Conservation (phyloP, 2,329 filamentous ascomycete species). For the Calonectria pseudoreteaudii region DNA sequence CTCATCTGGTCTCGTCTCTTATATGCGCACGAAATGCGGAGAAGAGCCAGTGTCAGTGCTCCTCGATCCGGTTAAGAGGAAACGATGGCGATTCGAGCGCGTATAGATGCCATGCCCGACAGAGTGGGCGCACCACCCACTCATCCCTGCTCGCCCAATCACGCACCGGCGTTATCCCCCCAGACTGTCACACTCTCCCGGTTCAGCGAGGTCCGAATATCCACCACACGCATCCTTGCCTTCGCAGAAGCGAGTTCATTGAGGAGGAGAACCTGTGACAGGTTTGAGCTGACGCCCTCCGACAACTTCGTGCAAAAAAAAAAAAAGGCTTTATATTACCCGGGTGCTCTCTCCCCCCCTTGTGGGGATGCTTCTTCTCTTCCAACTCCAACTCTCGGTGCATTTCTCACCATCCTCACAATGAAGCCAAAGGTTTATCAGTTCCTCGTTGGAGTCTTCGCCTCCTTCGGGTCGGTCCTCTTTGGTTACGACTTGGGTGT, state of each 20-base stretch:
- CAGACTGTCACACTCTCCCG: neutral
- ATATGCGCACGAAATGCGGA: slow-evolving; percentile 1
- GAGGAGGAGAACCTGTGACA: neutral
- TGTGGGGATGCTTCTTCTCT: too few species aligned
- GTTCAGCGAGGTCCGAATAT: neutral
- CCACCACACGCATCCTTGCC: slow-evolving; percentile 16
- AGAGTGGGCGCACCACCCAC: neutral
- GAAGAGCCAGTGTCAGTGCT: neutral
- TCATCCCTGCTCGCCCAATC: neutral
- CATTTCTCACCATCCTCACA: neutral
- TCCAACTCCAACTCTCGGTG: neutral
- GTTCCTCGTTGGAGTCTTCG: slow-evolving; percentile 66
- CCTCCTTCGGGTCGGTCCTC: slow-evolving; percentile 66
- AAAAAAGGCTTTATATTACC: slow-evolving; percentile 5
- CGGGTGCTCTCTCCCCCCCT: neutral
- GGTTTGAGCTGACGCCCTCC: neutral
- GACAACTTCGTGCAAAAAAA: neutral
- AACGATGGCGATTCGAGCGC: slow-evolving; percentile 10
- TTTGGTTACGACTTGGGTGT: slow-evolving; percentile 68
- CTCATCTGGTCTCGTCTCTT: neutral
- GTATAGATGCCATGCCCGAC: neutral
- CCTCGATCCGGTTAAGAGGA: neutral
- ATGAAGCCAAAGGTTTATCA: slow-evolving; percentile 45
- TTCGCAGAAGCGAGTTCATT: slow-evolving; percentile 5
- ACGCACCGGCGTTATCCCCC: neutral